A percentile compares a stretch with the other conserved stretches of the same genome.
Evolutionary conservation across 2,329 filamentous ascomycete genomes (phyloP).

Genomic region (Ophiognomonia clavigignenti-juglandacearum): DNA sequence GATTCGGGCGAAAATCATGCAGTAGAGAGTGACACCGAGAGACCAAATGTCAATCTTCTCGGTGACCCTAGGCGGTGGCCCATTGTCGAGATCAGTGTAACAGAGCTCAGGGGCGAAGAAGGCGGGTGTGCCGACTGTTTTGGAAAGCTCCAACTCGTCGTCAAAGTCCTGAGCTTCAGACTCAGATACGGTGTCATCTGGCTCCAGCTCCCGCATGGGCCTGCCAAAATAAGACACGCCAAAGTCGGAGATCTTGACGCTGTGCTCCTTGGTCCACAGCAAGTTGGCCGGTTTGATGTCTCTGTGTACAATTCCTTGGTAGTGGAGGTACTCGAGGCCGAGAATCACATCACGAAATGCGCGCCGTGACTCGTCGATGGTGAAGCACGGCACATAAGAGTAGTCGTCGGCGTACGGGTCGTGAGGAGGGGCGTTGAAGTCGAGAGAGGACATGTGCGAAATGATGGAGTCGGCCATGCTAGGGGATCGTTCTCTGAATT

Average conservation of each 20-base stretch:
- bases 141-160: slow-evolving; percentile 92
- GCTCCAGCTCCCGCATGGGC: slow-evolving; percentile 76
- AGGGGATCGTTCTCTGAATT: slow-evolving; percentile 63
- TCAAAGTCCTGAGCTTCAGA: slow-evolving; percentile 84
- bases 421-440: slow-evolving; percentile 52
- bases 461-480: slow-evolving; percentile 77
- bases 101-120: slow-evolving; percentile 98
- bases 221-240: slow-evolving; percentile 95
- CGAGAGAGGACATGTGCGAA: slow-evolving; percentile 63
- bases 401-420: slow-evolving; percentile 78
- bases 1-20: slow-evolving; percentile 87
- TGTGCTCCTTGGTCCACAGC: slow-evolving; percentile 76
- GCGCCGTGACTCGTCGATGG: slow-evolving; percentile 72
- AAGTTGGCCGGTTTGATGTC: slow-evolving; percentile 90
- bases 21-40: slow-evolving; percentile 91
- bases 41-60: slow-evolving; percentile 98
- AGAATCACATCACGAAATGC: slow-evolving; percentile 91
- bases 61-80: slow-evolving; percentile 70
- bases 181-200: slow-evolving; percentile 69
- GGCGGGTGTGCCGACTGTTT: slow-evolving; percentile 94
- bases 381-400: slow-evolving; percentile 90
- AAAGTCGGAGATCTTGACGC: slow-evolving; percentile 97
- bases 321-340: slow-evolving; percentile 88
- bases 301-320: slow-evolving; percentile 77
- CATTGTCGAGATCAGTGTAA: slow-evolving; percentile 68